Percentiles rank a stretch among this genome's conserved stretches.
Conservation (phyloP, 129 eudicot genomes). For the Calendula officinalis region DNA sequence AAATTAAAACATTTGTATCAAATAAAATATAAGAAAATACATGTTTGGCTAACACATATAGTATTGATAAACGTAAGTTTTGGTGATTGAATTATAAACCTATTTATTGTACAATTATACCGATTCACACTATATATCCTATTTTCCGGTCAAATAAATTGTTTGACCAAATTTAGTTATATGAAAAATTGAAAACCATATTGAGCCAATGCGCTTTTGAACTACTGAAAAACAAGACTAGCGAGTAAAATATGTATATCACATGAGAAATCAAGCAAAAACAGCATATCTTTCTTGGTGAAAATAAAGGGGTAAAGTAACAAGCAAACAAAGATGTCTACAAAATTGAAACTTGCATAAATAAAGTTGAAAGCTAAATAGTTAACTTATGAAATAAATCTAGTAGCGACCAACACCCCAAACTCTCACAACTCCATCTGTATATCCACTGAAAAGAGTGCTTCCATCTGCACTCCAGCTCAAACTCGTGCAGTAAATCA, state of each 20-base stretch:
- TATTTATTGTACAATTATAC: conserved; percentile 16
- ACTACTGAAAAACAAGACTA: not conserved
- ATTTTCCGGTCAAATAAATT: not conserved
- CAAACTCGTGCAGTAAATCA: conserved; percentile 63
- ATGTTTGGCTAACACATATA: conserved; percentile 14
- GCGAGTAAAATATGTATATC: too few relatives aligned
- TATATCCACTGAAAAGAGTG: conserved; percentile 68
- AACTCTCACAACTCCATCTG: conserved; percentile 61
- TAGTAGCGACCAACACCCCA: conserved; percentile 68
- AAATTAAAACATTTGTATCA: conserved; percentile 12
- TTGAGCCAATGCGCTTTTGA: not conserved
- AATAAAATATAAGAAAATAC: conserved; percentile 5
- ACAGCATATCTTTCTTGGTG: not conserved
- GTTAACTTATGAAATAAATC: not conserved
- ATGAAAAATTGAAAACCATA: not conserved
- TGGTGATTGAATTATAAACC: conserved; percentile 12
- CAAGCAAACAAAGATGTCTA: not conserved
- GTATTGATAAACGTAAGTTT: conserved; percentile 22
- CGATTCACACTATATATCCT: not conserved
- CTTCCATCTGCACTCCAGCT: conserved; percentile 80
- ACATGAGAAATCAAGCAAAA: not conserved
- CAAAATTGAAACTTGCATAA: conserved; percentile 10
- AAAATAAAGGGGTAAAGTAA: not conserved
- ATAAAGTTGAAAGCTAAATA: not conserved
- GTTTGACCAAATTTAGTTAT: not conserved